phyloP scores from a whole-genome alignment of 164 flowering plant species.

The Magnolia officinalis region DNA sequence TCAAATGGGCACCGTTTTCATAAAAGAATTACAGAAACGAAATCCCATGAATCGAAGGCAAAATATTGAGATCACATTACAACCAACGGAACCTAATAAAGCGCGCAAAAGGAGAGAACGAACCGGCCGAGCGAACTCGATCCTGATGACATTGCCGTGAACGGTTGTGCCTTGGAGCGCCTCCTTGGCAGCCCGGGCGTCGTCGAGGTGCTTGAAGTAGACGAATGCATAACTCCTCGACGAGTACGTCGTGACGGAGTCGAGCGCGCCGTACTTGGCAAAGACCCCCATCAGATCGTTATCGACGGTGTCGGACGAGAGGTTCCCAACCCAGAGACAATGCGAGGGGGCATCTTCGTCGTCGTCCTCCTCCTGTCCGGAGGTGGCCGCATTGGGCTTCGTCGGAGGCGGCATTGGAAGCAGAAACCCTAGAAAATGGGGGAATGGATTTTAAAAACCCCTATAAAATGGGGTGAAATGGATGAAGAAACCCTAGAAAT shows the following conservation, averaged over 20 bases:
- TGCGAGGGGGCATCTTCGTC: slow-evolving; percentile 37
- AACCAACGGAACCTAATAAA: not conserved
- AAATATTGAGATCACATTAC: not conserved
- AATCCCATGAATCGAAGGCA: not conserved
- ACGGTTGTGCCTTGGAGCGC: slow-evolving; percentile 53
- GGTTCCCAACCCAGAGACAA: slow-evolving; percentile 79
- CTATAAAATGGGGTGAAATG: no score
- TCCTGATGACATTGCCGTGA: slow-evolving; percentile 53
- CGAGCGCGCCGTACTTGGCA: slow-evolving; percentile 51
- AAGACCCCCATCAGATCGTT: slow-evolving; percentile 56
- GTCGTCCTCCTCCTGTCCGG: slow-evolving; percentile 12
- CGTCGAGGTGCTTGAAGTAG: slow-evolving; percentile 61
- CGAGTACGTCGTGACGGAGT: slow-evolving; percentile 49
- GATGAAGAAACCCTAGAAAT: no score
- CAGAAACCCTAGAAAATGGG: slow-evolving; percentile 2
- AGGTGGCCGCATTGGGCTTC: not conserved
- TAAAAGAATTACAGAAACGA: not conserved
- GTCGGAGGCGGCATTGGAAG: not conserved
- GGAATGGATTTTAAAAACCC: not conserved
- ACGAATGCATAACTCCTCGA: slow-evolving; percentile 64
- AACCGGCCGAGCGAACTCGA: slow-evolving; percentile 95
- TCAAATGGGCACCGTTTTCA: not conserved
- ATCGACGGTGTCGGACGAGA: slow-evolving; percentile 52
- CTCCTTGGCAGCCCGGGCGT: slow-evolving; percentile 65
- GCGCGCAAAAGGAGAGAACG: slow-evolving; percentile 14